A percentile compares a stretch with the other conserved stretches of the same genome.
Evolutionary conservation across 352 stramenopile genomes (phyloP).

Genomic region (Globisporangium radiosum): DNA sequence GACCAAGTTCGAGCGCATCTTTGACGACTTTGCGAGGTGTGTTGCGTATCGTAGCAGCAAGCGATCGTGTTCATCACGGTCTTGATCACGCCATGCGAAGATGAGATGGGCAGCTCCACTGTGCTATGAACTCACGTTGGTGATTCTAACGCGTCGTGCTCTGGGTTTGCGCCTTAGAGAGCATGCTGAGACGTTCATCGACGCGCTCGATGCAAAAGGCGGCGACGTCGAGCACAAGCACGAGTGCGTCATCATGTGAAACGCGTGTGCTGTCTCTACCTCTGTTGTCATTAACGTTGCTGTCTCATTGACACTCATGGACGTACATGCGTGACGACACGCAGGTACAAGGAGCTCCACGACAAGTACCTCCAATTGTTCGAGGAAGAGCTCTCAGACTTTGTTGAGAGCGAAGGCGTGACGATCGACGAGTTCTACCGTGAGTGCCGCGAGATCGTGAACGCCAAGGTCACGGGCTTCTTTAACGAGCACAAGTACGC

Average conservation of each 20-base stretch:
- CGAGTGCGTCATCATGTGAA: slow-evolving; percentile 19
- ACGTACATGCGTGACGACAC: background rate
- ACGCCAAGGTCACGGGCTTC: slow-evolving; percentile 53
- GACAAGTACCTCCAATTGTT: slow-evolving; percentile 71
- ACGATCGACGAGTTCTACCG: slow-evolving; percentile 64
- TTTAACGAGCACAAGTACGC: slow-evolving; percentile 65
- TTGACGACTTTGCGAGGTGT: slow-evolving; percentile 69
- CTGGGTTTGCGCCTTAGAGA: slow-evolving; percentile 23
- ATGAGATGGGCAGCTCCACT: too few species aligned
- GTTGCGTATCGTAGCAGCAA: background rate
- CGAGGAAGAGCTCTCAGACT: slow-evolving; percentile 65
- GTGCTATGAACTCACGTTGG: background rate
- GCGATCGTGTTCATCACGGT: background rate
- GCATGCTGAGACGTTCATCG: slow-evolving; percentile 51
- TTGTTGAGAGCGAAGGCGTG: slow-evolving; percentile 58
- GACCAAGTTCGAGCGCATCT: slow-evolving; percentile 69
- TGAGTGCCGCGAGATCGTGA: slow-evolving; percentile 54
- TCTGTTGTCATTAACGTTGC: background rate
- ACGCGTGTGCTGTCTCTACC: too few species aligned
- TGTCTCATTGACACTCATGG: too few species aligned
- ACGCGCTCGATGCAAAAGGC: slow-evolving; percentile 55
- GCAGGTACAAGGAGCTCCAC: slow-evolving; percentile 69
- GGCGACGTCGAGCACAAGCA: slow-evolving; percentile 74
- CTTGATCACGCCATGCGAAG: too few species aligned
- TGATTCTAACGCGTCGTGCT: background rate